phyloP scores from a whole-genome alignment of 768 basidiomycete genomes.

The Lactarius indigo region DNA sequence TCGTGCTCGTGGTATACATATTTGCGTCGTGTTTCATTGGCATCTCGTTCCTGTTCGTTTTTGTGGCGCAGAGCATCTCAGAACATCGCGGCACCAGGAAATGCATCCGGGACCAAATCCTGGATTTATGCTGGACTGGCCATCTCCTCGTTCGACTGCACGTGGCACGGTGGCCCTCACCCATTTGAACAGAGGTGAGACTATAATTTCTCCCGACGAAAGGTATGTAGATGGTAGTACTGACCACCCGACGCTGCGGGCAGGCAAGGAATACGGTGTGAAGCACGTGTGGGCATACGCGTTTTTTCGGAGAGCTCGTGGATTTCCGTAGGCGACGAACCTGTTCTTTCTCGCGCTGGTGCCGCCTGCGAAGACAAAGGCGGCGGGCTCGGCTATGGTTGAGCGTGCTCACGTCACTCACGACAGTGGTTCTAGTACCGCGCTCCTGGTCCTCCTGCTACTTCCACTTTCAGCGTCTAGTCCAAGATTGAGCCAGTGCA shows the following conservation, averaged over 20 bases:
- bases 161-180: conserved; percentile 48
- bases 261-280: conserved; percentile 41
- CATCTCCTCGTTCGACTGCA: conserved; percentile 38
- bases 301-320: conserved; percentile 68
- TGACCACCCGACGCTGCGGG: not conserved
- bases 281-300: conserved; percentile 63
- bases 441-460: conserved; percentile 51
- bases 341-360: conserved; percentile 45
- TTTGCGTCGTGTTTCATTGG: conserved; percentile 37
- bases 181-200: too few species aligned
- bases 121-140: conserved; percentile 35
- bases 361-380: too few species aligned
- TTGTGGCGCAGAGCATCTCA: conserved; percentile 29
- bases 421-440: conserved; percentile 45
- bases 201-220: conserved; percentile 43
- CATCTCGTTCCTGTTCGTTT: conserved; percentile 32
- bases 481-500: too few species aligned
- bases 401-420: conserved; percentile 44
- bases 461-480: conserved; percentile 30
- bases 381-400: conserved; percentile 25
- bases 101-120: conserved; percentile 8
- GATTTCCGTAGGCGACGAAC: conserved; percentile 63
- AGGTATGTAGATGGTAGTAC: conserved; percentile 38
- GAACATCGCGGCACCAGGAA: not conserved
- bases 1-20: conserved; percentile 32